Evolutionary conservation across 805 yeast genomes (phyloP).

Genomic region (Saturnispora serradocipensis): DNA sequence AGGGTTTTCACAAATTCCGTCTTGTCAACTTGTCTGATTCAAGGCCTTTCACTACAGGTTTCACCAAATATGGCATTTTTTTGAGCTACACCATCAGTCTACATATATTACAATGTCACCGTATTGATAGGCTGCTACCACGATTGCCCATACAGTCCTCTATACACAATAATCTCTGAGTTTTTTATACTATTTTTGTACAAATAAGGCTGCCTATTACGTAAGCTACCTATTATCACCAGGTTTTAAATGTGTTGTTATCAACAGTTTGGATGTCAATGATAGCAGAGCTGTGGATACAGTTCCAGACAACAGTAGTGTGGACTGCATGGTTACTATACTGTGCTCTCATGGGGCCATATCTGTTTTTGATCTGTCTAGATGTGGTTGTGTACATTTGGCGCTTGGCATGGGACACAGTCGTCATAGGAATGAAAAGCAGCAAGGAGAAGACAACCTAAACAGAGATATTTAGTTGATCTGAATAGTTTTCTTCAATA

Average conservation of each 20-base stretch:
- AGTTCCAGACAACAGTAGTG: neutral
- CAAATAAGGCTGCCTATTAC: neutral
- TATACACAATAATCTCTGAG: neutral
- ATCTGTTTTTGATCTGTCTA: conserved; percentile 14
- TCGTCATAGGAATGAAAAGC: neutral
- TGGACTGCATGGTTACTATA: conserved; percentile 1
- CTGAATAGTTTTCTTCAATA: neutral
- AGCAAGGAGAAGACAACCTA: neutral
- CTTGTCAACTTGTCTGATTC: too few relatives aligned
- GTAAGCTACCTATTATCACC: neutral
- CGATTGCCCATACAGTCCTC: neutral
- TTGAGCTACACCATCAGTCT: too few relatives aligned
- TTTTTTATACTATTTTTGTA: neutral
- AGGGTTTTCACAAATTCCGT: neutral
- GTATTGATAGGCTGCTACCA: neutral
- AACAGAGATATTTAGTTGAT: neutral
- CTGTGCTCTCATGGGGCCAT: conserved; percentile 16
- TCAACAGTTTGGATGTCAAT: neutral
- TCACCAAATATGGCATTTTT: too few relatives aligned
- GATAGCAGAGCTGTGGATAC: conserved; percentile 1
- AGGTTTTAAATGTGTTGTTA: neutral
- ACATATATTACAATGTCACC: neutral
- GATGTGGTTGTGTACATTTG: conserved; percentile 20
- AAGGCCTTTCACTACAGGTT: too few relatives aligned
- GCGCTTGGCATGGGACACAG: conserved; percentile 11